Conservation (phyloP, 805 yeast species). For the Candida peoriensis region DNA sequence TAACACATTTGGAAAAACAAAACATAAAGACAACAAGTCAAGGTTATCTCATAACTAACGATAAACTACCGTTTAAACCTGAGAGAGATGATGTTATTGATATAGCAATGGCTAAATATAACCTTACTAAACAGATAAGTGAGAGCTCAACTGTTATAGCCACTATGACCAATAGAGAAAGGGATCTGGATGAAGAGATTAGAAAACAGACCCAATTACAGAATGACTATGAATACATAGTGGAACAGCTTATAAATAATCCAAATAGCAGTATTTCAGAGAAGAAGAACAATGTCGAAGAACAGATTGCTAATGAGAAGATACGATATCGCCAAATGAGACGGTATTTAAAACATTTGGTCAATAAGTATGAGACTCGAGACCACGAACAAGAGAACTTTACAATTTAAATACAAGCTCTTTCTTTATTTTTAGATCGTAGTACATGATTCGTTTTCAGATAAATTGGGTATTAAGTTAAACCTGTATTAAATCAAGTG, state of each 20-base stretch:
- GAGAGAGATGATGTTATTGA: constrained; percentile 24
- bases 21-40: no score
- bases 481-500: no score
- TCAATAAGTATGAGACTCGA: constrained; percentile 1
- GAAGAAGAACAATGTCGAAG: constrained; percentile 2
- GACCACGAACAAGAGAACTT: no score
- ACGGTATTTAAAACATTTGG: constrained; percentile 3
- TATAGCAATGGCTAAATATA: constrained; percentile 13
- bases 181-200: constrained; percentile 3
- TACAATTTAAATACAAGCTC: no score
- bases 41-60: constrained; percentile 9
- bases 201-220: constrained; percentile 3
- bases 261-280: not conserved
- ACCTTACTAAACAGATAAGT: no score
- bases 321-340: constrained; percentile 7
- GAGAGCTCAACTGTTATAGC: constrained; percentile 1
- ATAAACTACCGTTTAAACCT: constrained; percentile 14
- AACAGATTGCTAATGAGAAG: constrained; percentile 9
- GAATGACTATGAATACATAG: constrained; percentile 3
- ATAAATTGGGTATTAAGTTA: no score
- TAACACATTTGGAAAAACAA: not conserved
- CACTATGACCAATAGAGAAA: not conserved
- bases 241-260: not conserved
- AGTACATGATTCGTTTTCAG: no score
- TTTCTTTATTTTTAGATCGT: no score